Percentiles rank a stretch among this genome's conserved stretches.
Conservation (phyloP, 176 grass and related monocot genomes). For the Leersia perrieri region DNA sequence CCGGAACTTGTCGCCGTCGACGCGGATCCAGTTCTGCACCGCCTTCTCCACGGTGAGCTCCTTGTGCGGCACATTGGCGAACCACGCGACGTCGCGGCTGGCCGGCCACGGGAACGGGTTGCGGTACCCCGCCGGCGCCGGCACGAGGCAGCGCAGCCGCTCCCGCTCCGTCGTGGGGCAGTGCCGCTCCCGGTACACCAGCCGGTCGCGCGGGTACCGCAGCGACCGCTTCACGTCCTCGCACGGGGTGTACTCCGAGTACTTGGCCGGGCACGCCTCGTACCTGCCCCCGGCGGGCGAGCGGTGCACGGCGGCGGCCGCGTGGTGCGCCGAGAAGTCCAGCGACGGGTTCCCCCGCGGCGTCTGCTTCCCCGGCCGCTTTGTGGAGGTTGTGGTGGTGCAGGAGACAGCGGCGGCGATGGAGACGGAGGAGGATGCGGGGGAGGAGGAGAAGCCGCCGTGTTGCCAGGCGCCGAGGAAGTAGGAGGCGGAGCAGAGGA, state of each 20-base stretch:
- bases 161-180: conserved; percentile 53
- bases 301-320: background rate
- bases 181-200: conserved; percentile 91
- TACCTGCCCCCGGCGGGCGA: conserved; percentile 20
- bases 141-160: conserved; percentile 62
- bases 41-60: conserved; percentile 79
- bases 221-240: conserved; percentile 82
- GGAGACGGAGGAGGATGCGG: conserved; percentile 29
- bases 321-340: conserved; percentile 43
- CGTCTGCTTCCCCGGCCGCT: background rate
- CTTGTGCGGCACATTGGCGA: conserved; percentile 73
- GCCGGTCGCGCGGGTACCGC: conserved; percentile 70
- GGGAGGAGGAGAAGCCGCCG: conserved; percentile 39
- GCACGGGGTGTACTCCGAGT: conserved; percentile 93
- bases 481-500: conserved; percentile 61
- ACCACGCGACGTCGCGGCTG: conserved; percentile 63
- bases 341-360: background rate
- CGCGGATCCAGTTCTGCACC: conserved; percentile 79
- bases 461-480: conserved; percentile 59
- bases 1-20: conserved; percentile 66
- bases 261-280: conserved; percentile 53
- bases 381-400: background rate
- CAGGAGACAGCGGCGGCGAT: conserved; percentile 31
- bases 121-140: conserved; percentile 52
- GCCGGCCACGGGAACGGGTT: conserved; percentile 59